phyloP scores from a whole-genome alignment of 345 rosid genomes.

The Brassica rapa region DNA sequence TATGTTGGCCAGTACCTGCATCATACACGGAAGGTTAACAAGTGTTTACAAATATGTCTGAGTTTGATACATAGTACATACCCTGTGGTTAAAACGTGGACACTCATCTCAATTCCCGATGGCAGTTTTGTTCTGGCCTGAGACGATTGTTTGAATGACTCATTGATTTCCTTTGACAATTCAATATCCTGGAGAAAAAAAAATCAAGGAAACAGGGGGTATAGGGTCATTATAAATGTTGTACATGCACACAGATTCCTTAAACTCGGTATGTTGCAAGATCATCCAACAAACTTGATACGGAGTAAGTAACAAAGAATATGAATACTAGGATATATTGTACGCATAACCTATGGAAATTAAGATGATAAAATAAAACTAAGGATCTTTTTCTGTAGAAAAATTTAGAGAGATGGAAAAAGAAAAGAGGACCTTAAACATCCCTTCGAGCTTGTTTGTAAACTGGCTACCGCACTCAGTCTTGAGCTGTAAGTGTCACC shows the following conservation, averaged over 20 bases:
- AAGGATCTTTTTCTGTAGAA: neutral
- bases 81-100: slow-evolving; percentile 98
- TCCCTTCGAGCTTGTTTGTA: slow-evolving; percentile 97
- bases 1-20: slow-evolving; percentile 99
- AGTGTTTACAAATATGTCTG: neutral
- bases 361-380: neutral
- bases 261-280: neutral
- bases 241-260: slow-evolving; percentile 4
- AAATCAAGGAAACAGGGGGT: slow-evolving; percentile 13
- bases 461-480: slow-evolving; percentile 99
- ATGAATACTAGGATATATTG: neutral
- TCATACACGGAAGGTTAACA: slow-evolving; percentile 27
- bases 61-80: slow-evolving; percentile 31
- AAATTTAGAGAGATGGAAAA: slow-evolving; percentile 18
- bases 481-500: slow-evolving; percentile 70
- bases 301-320: neutral
- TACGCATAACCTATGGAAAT: neutral
- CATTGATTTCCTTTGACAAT: slow-evolving; percentile 93
- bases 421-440: slow-evolving; percentile 79
- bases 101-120: slow-evolving; percentile 97
- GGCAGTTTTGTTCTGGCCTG: slow-evolving; percentile 97
- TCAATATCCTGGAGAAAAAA: slow-evolving; percentile 78
- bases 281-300: slow-evolving; percentile 14
- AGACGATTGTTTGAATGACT: slow-evolving; percentile 93
- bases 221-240: slow-evolving; percentile 2